Evolutionary conservation across 352 stramenopile species (phyloP).

Genomic region (Bremia lactucae): DNA sequence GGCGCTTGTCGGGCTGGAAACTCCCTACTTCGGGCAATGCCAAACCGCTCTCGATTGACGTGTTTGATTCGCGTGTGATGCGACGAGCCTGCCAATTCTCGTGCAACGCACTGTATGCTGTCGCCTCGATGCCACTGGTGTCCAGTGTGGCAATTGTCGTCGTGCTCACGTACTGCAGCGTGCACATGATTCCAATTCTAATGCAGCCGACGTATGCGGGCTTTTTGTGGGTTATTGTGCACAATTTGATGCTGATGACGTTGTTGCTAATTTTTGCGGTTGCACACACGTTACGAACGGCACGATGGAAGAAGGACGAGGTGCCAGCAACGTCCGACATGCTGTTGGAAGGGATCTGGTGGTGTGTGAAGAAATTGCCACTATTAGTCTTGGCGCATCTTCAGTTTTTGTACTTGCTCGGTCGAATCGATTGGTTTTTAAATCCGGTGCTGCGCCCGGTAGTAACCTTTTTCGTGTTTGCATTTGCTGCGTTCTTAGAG

Average conservation of each 20-base stretch:
- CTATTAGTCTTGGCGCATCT: slow-evolving; percentile 36
- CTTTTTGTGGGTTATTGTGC: slow-evolving; percentile 51
- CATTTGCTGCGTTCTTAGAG: slow-evolving; percentile 25
- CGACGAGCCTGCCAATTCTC: slow-evolving; percentile 64
- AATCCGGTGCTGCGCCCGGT: slow-evolving; percentile 69
- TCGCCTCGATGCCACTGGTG: slow-evolving; percentile 57
- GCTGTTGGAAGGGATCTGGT: slow-evolving; percentile 37
- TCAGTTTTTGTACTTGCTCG: slow-evolving; percentile 48
- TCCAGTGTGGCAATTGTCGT: slow-evolving; percentile 48
- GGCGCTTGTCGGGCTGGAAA: slow-evolving; percentile 47
- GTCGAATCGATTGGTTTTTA: slow-evolving; percentile 56
- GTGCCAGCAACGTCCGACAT: slow-evolving; percentile 44
- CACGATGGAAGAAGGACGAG: slow-evolving; percentile 60
- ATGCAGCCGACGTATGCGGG: slow-evolving; percentile 67
- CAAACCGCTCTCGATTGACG: slow-evolving; percentile 42
- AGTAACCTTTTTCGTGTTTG: slow-evolving; percentile 45
- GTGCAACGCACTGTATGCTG: slow-evolving; percentile 55
- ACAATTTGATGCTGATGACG: slow-evolving; percentile 47
- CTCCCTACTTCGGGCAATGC: slow-evolving; percentile 44
- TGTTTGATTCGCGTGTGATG: slow-evolving; percentile 65
- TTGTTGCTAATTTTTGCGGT: slow-evolving; percentile 58
- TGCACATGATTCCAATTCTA: slow-evolving; percentile 37
- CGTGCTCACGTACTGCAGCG: slow-evolving; percentile 34
- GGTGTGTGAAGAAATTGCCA: slow-evolving; percentile 40
- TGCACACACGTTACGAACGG: slow-evolving; percentile 49